These are phyloP conservation scores for Yamadazyma nakazawae DNA, from an alignment of 805 yeast genomes.

Conservation along the genomic window DNA sequence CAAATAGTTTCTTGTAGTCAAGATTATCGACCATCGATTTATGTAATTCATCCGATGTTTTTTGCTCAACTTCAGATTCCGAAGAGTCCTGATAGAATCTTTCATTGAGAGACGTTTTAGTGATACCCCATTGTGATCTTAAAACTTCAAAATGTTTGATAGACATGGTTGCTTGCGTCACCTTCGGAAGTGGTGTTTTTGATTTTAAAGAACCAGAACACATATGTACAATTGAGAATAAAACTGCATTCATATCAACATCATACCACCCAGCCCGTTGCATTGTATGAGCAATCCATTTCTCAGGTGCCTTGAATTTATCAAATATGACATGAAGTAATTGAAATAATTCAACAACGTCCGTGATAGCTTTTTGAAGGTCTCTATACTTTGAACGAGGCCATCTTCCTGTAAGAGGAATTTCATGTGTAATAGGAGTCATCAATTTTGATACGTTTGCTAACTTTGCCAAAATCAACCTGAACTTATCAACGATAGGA, in stretches of 20 bases:
- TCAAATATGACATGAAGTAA: conserved; percentile 22
- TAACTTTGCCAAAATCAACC: conserved; percentile 19
- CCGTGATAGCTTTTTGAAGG: conserved; percentile 21
- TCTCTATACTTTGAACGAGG: conserved; percentile 24
- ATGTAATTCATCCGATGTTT: conserved; percentile 5
- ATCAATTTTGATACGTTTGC: conserved; percentile 21
- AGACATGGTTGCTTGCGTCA: conserved; percentile 29
- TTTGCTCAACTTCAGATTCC: background rate
- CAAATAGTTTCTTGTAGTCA: conserved; percentile 24
- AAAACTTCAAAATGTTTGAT: conserved; percentile 27
- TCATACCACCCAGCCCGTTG: conserved; percentile 30
- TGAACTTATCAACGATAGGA: conserved; percentile 17
- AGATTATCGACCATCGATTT: conserved; percentile 18
- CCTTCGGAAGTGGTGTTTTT: conserved; percentile 26
- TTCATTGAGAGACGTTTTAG: conserved; percentile 22
- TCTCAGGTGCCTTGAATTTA: conserved; percentile 23
- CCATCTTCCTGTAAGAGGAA: conserved; percentile 30
- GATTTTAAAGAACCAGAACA: conserved; percentile 24
- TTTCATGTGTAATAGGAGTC: conserved; percentile 26
- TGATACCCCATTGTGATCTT: conserved; percentile 27
- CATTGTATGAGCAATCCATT: conserved; percentile 26
- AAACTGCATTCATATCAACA: conserved; percentile 24
- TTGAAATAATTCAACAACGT: conserved; percentile 25
- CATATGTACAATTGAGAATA: conserved; percentile 30
- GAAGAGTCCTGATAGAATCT: conserved; percentile 16